Conservation (phyloP, 1,139 yeast species). For the Candida albicans region DNA sequence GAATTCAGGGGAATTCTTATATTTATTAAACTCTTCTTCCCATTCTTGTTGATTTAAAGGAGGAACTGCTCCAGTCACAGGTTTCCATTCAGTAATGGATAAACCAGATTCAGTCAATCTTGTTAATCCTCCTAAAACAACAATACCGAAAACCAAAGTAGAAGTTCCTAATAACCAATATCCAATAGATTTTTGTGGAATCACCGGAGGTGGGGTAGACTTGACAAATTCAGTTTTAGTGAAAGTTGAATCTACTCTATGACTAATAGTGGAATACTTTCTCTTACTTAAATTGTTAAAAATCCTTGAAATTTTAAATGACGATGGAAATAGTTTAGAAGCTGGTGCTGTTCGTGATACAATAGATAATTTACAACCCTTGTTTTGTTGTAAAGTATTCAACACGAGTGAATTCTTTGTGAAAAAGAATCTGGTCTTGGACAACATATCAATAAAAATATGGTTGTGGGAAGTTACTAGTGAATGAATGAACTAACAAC, state of each 20-base stretch:
- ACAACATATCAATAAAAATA: conserved; percentile 23
- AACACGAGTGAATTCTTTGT: conserved; percentile 41
- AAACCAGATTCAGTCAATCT: conserved; percentile 94
- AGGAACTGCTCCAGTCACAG: conserved; percentile 92
- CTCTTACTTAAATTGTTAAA: conserved; percentile 7
- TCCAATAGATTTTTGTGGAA: conserved; percentile 61
- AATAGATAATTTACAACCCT: conserved; percentile 15
- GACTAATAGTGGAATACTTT: conserved; percentile 8
- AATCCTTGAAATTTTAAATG: conserved; percentile 6
- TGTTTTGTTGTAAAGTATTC: conserved; percentile 28
- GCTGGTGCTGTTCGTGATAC: conserved; percentile 3
- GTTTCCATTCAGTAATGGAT: conserved; percentile 98
- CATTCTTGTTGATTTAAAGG: conserved; percentile 80
- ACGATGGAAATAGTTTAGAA: conserved; percentile 1
- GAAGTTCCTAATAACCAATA: conserved; percentile 93
- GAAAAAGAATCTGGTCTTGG: conserved; percentile 45
- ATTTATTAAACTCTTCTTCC: conserved; percentile 80
- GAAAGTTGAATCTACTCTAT: conserved; percentile 2
- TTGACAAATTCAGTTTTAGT: conserved; percentile 5
- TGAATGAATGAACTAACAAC: not conserved
- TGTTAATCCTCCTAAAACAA: conserved; percentile 94
- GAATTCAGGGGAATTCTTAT: conserved; percentile 87
- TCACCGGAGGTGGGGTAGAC: conserved; percentile 16
- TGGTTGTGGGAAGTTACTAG: not conserved
- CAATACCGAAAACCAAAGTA: conserved; percentile 89